Evolutionary conservation across 306 rosid genomes (phyloP), one percentile per base, ranked within the genome.

Genomic region (Lathyrus oleraceus): DNA sequence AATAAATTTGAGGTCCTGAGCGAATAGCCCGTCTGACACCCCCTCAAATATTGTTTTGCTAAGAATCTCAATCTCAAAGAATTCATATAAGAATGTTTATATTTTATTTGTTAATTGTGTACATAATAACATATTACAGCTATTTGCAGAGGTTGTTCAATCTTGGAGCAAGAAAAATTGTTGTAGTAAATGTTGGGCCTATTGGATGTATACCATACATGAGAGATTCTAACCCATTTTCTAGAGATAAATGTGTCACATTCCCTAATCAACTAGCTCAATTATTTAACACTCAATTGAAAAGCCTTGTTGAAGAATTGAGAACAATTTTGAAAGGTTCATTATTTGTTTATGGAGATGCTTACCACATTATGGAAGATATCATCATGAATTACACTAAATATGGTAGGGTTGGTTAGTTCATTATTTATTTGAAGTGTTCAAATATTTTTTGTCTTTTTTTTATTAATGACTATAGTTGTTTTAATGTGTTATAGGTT

Each of bases 141-240:
- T 32, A 30, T 48, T 1, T 77, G 83, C 87, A 88, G 97, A 60
- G 92, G 25, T 81, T 88, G 9, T 83, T 79, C 76, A 54, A 61
- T 70, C 70, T 91, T 68, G 96, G 97, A 56, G 96, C 84, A 0
- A 85, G 89, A 69, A 91, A 72, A 76, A 43, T 86, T 28, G 54
- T 88, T 28, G 92, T 86, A 75, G 67, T 66, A 63, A 88, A 87
- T 77, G 85, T 91, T 35, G 97, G 96, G 66, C 96, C 96, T 5
- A 82, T 87, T 28, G 97, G 97, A 60, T 88, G 97, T 32, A 78
- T 87, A 67, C 97, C 97, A 4, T 78, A 17, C 67, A 42, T 83
- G 58, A 86, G 96, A 74, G 96, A 91, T 10, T 7, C 25, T 20
- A 83, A 82, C 56, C 88, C 76, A 35, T 15, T 8, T 35, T 77